Conservation (phyloP, 148 eudicot species). For the Chenopodium suecicum region DNA sequence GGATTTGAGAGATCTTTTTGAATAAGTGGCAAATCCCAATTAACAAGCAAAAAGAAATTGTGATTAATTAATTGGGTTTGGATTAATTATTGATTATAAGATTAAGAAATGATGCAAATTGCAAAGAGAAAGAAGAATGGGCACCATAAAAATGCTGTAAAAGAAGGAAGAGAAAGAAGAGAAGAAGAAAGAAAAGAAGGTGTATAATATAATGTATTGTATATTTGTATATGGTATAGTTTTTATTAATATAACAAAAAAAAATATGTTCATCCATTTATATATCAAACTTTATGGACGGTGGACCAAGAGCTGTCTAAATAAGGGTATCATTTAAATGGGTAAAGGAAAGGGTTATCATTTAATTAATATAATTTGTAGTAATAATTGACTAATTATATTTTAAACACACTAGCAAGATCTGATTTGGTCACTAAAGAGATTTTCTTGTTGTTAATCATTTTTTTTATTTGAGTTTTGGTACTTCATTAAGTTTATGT, state of each 20-base stretch:
- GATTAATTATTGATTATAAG: neutral
- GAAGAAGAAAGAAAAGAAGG: neutral
- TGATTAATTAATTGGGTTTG: neutral
- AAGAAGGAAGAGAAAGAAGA: neutral
- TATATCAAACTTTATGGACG: slow-evolving; percentile 5
- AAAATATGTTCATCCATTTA: neutral
- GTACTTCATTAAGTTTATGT: neutral
- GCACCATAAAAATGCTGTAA: neutral
- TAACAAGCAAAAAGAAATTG: neutral
- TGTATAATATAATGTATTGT: too few relatives aligned
- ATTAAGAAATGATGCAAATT: neutral
- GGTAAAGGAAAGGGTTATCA: too few relatives aligned
- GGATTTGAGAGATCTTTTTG: slow-evolving; percentile 21
- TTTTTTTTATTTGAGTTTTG: neutral
- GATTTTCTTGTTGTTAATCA: neutral
- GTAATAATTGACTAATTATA: slow-evolving; percentile 24
- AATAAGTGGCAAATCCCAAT: slow-evolving; percentile 25
- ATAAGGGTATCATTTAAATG: slow-evolving; percentile 9
- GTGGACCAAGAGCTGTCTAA: slow-evolving; percentile 25
- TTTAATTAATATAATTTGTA: neutral
- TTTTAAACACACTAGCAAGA: neutral
- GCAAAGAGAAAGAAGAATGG: slow-evolving; percentile 18
- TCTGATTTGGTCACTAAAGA: slow-evolving; percentile 9
- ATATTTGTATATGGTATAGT: too few relatives aligned
- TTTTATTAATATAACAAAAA: too few relatives aligned